Percentiles rank a stretch among this genome's conserved stretches.
These are phyloP conservation scores for Botryococcus braunii DNA, from an alignment of 163 green algal species.

Conservation along the genomic window DNA sequence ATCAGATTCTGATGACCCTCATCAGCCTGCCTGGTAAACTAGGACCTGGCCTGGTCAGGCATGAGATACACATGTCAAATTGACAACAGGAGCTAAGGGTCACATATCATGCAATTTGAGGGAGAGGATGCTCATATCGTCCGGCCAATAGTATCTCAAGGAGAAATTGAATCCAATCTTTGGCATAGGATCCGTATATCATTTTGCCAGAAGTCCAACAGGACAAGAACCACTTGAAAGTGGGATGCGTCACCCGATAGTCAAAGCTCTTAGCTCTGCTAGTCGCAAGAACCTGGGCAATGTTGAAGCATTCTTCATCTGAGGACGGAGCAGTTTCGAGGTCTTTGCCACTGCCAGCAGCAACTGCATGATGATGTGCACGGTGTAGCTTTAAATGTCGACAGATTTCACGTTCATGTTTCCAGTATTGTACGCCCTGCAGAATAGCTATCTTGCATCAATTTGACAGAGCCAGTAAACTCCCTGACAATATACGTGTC, in stretches of 20 bases:
- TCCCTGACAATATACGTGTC: background rate
- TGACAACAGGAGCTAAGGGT: background rate
- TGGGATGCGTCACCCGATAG: slow-evolving; percentile 58
- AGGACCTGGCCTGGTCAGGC: background rate
- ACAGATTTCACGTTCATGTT: slow-evolving; percentile 24
- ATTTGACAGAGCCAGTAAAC: background rate
- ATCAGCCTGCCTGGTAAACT: background rate
- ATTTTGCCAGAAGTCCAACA: too few relatives aligned
- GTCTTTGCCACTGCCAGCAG: background rate
- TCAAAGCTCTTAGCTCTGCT: slow-evolving; percentile 65
- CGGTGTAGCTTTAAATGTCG: slow-evolving; percentile 5
- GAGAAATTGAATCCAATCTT: too few relatives aligned
- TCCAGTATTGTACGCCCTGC: slow-evolving; percentile 63
- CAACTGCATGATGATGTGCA: background rate
- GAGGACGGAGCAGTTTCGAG: background rate
- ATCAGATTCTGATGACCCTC: too few relatives aligned
- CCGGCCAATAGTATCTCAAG: too few relatives aligned
- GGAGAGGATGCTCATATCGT: too few relatives aligned
- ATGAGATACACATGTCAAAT: background rate
- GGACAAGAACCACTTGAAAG: too few relatives aligned
- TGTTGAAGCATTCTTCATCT: slow-evolving; percentile 21
- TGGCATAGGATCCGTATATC: too few relatives aligned
- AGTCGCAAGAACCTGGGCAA: slow-evolving; percentile 38
- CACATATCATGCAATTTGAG: too few relatives aligned
- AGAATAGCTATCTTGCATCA: too few relatives aligned